phyloP scores from a whole-genome alignment of 2,329 filamentous ascomycete species.

The Aspergillus felis region DNA sequence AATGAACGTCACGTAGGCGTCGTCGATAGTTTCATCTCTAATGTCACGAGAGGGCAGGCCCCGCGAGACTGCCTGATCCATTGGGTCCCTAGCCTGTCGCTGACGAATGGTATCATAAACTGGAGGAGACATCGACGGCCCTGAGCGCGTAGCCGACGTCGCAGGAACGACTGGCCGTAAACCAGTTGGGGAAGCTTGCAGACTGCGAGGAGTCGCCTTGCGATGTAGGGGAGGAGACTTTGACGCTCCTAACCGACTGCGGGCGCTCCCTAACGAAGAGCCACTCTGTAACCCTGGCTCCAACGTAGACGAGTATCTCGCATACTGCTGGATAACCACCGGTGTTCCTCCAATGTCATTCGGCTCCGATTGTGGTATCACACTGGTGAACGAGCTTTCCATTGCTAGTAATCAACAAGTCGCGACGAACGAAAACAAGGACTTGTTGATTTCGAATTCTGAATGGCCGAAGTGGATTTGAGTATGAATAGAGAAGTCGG shows the following conservation, averaged over 20 bases:
- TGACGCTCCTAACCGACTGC: conserved; percentile 27
- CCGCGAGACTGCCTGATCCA: conserved; percentile 45
- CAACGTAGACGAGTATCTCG: conserved; percentile 32
- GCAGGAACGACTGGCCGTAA: conserved; percentile 25
- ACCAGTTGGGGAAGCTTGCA: conserved; percentile 38
- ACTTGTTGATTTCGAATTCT: not conserved
- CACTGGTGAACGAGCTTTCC: conserved; percentile 29
- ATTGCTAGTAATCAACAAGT: conserved; percentile 16
- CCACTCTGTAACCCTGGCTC: conserved; percentile 34
- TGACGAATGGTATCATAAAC: conserved; percentile 30
- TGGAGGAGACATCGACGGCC: conserved; percentile 40
- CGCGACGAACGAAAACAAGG: not conserved
- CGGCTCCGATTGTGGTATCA: conserved; percentile 25
- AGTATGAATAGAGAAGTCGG: not conserved
- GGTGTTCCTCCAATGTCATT: conserved; percentile 23
- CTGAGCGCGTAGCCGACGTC: conserved; percentile 27
- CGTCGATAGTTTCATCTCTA: conserved; percentile 67
- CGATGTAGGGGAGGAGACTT: conserved; percentile 36
- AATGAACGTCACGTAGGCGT: conserved; percentile 80
- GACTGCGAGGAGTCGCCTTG: conserved; percentile 35
- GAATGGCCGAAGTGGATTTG: not conserved
- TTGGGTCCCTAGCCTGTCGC: conserved; percentile 25
- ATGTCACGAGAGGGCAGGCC: conserved; percentile 65
- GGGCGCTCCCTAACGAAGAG: conserved; percentile 34
- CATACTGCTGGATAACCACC: conserved; percentile 38